Evolutionary conservation across 2,329 filamentous ascomycete species (phyloP), one percentile per base, ranked within the genome.

Genomic region (Pseudogymnoascus sp.): DNA sequence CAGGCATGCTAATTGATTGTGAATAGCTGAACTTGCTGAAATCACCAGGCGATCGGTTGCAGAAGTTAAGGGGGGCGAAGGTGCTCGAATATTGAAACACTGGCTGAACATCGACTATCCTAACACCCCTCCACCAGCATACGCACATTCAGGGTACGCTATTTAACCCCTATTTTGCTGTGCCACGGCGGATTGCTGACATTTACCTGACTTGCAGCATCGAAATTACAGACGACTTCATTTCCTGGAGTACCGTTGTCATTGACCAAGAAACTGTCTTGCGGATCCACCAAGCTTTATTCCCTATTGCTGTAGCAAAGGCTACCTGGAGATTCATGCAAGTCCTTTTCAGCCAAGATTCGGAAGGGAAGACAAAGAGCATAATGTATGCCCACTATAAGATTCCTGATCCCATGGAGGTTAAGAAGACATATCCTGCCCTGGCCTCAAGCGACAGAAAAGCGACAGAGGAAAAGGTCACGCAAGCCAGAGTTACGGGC

Each of bases 101-200:
- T 86, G 83, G 84, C 74, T 88, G 26, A 79, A 86, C 38, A 74
- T 86, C 23, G 76, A 83, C 57, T 87, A 81, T 63, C 85, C 85
- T 0, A 71, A 72, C 41, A 73, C 73, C 34, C 81, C 84, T 39
- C 83, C 85, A 1, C 83, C 84, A 4, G 77, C 76, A 59, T 84
- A 82, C 60, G 75, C 79, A 62, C 77, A 82, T 61, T 78, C 78
- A 56, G 84, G 83, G 84, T 87, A 78, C 65, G 76, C 67, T 63
- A 60, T 58, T 15, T 19, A n/a, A 21, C n/a, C 55, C 2, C 5
- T 34, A 2, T 6, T 28, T 3, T 5, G 34, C 2, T 9, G 55
- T 39, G 2, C 18, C 2, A 8, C 30, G 28, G 6, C 30, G 28
- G 6, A 15, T 34, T 10, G 48, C 68, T 74, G 45, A 73, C 65